These are phyloP conservation scores for Castanea crenata DNA, from an alignment of 306 rosid genomes.

Conservation along the genomic window DNA sequence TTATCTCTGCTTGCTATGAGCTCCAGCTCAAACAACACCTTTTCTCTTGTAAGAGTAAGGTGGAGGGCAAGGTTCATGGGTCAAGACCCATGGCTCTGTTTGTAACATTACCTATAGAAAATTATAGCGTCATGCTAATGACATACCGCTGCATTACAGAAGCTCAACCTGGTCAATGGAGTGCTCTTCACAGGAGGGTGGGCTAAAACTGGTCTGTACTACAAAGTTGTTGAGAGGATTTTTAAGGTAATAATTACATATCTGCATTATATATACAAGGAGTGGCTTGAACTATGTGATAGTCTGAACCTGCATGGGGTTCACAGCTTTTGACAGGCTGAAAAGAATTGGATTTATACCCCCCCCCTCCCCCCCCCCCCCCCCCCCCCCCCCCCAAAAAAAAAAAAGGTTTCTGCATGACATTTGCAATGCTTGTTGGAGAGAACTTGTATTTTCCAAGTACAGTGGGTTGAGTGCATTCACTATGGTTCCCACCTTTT, in stretches of 20 bases:
- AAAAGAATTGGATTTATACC: not conserved
- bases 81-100: not conserved
- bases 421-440: not conserved
- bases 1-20: not conserved
- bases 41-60: too few species aligned
- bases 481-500: not conserved
- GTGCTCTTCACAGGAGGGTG: conserved; percentile 92
- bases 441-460: not conserved
- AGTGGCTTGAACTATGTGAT: not conserved
- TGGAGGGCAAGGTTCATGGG: not conserved
- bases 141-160: conserved; percentile 48
- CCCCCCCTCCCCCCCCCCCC: too few species aligned
- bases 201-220: conserved; percentile 71
- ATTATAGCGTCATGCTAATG: not conserved
- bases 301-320: not conserved
- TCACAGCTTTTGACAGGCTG: not conserved
- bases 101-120: too few species aligned
- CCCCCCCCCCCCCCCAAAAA: not conserved
- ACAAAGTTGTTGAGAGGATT: conserved; percentile 45
- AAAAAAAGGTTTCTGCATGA: not conserved
- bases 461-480: not conserved
- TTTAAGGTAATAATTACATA: conserved; percentile 49
- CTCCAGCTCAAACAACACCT: too few species aligned
- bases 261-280: not conserved
- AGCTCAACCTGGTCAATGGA: conserved; percentile 81